Base-by-base conservation (phyloP, 257 asterid genomes). In the Nicotiana obtusifolia region DNA sequence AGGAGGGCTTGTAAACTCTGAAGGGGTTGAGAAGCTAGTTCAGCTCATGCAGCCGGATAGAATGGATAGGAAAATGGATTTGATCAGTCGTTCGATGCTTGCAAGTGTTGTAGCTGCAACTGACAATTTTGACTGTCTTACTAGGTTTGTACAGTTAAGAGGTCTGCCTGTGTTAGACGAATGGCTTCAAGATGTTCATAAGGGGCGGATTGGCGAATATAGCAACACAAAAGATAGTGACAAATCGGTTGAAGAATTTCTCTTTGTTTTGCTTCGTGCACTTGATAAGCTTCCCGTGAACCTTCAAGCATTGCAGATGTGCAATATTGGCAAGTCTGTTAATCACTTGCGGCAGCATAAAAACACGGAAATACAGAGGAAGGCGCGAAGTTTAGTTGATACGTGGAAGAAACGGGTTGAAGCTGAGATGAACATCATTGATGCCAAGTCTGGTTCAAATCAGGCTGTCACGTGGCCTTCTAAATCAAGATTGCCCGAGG, bases 381-480 rank as follows among this genome's bases (percentile, higher is more conserved):
- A 94, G 82, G 97, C 97, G n/a, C 90, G 97, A 61, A 84, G 89
- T 85, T 87, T 95, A 82, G 98, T 95, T 53, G 99, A 95, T 87
- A 91, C 91, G 1, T 95, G 99, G 99, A 95, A 95, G 91, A 95
- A 94, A 85, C 93, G 99, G 13, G 99, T 95, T 56, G 97, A 94
- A 85, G 98, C 94, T 54, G 98, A 95, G 87, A 94, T 95, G 97
- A 93, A 84, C 62, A 88, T 82, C 52, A 87, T 82, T 80, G 98
- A 94, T 85, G 84, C 91, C 20, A 91, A 92, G 83, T 78, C 91
- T 82, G 93, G 90, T 67, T 89, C 97, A 13, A 69, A 87, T 80
- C 91, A 87, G 76, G 86, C 83, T 60, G 80, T 76, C 86, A 83
- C 82, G 2, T 92, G 95, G 95, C 81, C 95, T 69, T 89, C 98